These are phyloP conservation scores for Pseudopediastrum boryanum DNA, from an alignment of 139 green algal genomes.

Conservation along the genomic window DNA sequence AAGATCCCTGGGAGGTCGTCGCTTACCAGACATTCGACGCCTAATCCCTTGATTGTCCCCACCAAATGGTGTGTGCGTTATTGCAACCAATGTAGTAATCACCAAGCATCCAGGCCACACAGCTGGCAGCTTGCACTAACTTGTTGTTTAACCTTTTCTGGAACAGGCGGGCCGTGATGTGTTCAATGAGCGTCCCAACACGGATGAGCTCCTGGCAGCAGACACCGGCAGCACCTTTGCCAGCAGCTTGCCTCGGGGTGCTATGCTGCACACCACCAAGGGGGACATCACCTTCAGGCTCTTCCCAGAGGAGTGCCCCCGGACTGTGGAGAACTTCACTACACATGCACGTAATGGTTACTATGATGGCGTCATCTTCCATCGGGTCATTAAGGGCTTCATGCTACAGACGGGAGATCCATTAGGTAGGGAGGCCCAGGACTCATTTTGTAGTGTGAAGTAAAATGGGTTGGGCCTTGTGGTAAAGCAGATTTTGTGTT, in stretches of 20 bases:
- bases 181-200: conserved; percentile 94
- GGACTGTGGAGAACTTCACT: conserved; percentile 98
- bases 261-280: conserved; percentile 87
- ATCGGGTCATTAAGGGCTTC: conserved; percentile 98
- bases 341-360: conserved; percentile 94
- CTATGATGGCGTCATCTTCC: conserved; percentile 94
- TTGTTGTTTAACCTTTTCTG: no score
- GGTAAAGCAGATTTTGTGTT: no score
- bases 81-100: no score
- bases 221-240: conserved; percentile 31
- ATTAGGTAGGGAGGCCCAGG: conserved; percentile 66
- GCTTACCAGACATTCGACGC: no score
- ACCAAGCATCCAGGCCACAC: no score
- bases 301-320: conserved; percentile 94
- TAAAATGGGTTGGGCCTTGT: no score
- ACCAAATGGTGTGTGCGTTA: background rate
- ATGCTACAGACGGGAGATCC: conserved; percentile 95
- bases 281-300: conserved; percentile 93
- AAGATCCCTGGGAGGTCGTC: no score
- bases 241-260: conserved; percentile 64
- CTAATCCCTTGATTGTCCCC: no score
- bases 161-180: conserved; percentile 81
- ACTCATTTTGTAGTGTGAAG: no score
- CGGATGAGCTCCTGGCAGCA: conserved; percentile 66
- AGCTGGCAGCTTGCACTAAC: no score